These are phyloP conservation scores for Batkoa obscura DNA, from an alignment of 371 early-diverging fungal species.

Conservation along the genomic window DNA sequence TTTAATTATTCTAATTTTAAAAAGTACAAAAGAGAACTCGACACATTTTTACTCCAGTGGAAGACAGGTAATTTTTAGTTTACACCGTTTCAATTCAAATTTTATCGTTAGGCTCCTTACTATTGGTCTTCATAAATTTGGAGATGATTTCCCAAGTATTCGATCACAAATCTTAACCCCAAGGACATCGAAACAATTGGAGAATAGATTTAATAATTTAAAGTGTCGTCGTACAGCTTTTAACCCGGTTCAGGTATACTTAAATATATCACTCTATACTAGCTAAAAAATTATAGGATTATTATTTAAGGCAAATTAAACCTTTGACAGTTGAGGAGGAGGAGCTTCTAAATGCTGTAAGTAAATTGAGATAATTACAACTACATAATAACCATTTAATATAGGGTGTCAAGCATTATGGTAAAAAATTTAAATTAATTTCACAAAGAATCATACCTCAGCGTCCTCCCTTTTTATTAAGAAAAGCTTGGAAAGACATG, in stretches of 20 bases:
- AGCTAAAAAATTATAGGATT: conserved; percentile 9
- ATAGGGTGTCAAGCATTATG: conserved; percentile 16
- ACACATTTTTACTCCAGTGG: not conserved
- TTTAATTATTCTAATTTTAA: not conserved
- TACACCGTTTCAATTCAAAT: not conserved
- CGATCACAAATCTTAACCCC: conserved; percentile 20
- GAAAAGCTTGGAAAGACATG: conserved; percentile 11
- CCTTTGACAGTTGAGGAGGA: conserved; percentile 22
- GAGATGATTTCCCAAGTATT: conserved; percentile 18
- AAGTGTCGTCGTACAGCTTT: conserved; percentile 13
- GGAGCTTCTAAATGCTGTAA: conserved; percentile 13
- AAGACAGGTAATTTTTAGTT: not conserved
- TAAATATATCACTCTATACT: not conserved
- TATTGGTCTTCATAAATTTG: conserved; percentile 18
- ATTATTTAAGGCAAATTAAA: conserved; percentile 14
- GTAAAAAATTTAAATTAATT: conserved; percentile 16
- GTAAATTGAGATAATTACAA: not conserved
- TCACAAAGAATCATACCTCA: conserved; percentile 14
- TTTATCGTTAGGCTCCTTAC: conserved; percentile 12
- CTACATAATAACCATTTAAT: not conserved
- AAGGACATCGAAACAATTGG: conserved; percentile 18
- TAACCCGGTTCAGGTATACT: conserved; percentile 15
- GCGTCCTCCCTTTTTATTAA: conserved; percentile 17
- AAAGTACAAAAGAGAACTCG: not conserved
- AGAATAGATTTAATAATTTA: conserved; percentile 19